Conservation (phyloP, 148 eudicot genomes). For the Vaccinium myrtillus region DNA sequence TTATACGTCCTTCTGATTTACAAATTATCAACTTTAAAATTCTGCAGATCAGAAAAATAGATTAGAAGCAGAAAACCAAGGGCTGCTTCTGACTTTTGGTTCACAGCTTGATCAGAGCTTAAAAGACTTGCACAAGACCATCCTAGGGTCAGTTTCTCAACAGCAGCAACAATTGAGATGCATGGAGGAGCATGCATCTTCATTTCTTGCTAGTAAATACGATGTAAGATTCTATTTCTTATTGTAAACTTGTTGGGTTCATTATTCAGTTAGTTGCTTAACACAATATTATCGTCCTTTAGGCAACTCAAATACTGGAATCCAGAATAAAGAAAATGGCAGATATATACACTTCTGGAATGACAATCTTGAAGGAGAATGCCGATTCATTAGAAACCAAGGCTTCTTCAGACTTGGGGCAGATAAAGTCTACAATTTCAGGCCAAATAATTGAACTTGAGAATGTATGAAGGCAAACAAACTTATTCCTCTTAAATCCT, state of each 20-base stretch:
- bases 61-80: constrained; percentile 67
- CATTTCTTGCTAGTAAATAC: constrained; percentile 70
- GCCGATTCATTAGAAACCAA: constrained; percentile 42
- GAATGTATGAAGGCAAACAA: constrained; percentile 39
- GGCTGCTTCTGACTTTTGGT: constrained; percentile 64
- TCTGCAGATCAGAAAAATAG: constrained; percentile 62
- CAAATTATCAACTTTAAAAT: not conserved
- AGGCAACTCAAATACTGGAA: constrained; percentile 62
- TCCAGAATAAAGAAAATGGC: constrained; percentile 52
- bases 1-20: not conserved
- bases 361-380: constrained; percentile 44
- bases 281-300: not conserved
- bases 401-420: constrained; percentile 52
- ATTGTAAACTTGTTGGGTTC: constrained; percentile 5
- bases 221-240: constrained; percentile 43
- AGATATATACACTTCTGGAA: constrained; percentile 47
- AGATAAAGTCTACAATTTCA: constrained; percentile 43
- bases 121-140: constrained; percentile 56
- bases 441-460: constrained; percentile 49
- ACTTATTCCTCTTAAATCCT: not conserved
- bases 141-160: constrained; percentile 63
- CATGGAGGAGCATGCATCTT: constrained; percentile 57
- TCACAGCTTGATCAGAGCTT: constrained; percentile 77
- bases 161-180: constrained; percentile 70
- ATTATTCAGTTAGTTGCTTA: constrained; percentile 7